Evolutionary conservation across 768 basidiomycete species (phyloP).

Genomic region (Phlebiopsis flavidoalba): DNA sequence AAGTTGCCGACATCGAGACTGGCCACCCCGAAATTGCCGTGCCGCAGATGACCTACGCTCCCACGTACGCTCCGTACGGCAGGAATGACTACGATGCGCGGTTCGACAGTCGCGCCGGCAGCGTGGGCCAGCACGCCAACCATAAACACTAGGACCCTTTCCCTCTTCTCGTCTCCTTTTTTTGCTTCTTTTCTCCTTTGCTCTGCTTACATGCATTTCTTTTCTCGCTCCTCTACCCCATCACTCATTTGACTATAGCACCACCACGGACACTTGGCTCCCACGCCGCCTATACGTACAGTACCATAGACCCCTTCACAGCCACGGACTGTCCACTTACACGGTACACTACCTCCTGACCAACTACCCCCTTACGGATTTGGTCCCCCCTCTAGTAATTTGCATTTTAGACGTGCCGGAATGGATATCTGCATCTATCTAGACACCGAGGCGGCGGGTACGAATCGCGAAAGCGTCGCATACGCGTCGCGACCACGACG

Average conservation of each 20-base stretch:
- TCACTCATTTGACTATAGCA: background rate
- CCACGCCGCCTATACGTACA: background rate
- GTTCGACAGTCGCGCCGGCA: background rate
- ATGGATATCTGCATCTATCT: background rate
- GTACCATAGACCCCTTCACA: background rate
- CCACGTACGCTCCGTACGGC: background rate
- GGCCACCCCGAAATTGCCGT: background rate
- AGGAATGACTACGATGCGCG: background rate
- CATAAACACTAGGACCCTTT: background rate
- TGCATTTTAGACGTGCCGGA: background rate
- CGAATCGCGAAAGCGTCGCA: background rate
- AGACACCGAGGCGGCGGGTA: background rate
- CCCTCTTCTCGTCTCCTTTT: background rate
- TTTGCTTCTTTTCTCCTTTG: background rate
- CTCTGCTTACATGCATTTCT: background rate
- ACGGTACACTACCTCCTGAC: background rate
- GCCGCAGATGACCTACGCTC: background rate
- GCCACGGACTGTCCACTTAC: background rate
- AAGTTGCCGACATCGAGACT: conserved; percentile 3
- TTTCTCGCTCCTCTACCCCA: background rate
- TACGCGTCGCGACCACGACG: background rate
- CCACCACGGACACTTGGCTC: background rate
- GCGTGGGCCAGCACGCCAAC: background rate
- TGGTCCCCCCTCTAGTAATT: background rate
- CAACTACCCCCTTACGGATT: background rate